Percentiles rank a stretch among this genome's conserved stretches.
phyloP scores from a whole-genome alignment of 306 rosid genomes.

The Pyrus bretschneideri region DNA sequence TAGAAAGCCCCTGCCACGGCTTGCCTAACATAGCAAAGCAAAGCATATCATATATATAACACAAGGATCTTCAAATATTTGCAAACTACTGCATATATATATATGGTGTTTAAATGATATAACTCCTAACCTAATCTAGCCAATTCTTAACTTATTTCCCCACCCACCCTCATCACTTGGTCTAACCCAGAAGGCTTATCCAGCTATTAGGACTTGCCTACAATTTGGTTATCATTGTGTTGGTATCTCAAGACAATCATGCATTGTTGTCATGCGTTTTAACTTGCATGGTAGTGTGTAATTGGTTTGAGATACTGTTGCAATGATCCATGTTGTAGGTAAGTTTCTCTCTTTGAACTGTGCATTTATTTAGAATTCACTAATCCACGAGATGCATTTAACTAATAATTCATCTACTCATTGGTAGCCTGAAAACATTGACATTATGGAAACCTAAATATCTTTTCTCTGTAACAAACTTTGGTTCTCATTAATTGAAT shows the following conservation, averaged over 20 bases:
- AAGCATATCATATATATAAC: background rate
- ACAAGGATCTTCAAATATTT: background rate
- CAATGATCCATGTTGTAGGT: no score
- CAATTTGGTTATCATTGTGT: background rate
- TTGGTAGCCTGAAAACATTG: background rate
- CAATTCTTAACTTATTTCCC: no score
- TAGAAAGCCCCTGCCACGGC: slow-evolving; percentile 63
- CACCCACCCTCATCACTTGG: background rate
- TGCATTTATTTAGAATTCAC: background rate
- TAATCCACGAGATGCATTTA: background rate
- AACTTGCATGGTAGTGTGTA: no score
- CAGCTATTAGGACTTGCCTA: background rate
- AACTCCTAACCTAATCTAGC: no score
- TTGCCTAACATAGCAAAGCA: slow-evolving; percentile 32
- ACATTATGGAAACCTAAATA: no score
- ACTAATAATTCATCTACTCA: background rate
- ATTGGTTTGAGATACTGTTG: no score
- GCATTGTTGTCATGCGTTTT: background rate
- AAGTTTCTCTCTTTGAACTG: background rate
- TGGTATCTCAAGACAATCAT: no score
- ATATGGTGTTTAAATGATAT: background rate
- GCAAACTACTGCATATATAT: background rate
- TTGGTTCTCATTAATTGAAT: no score
- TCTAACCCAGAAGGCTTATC: background rate
- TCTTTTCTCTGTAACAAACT: no score